A percentile compares a stretch with the other conserved stretches of the same genome.
phyloP scores from a whole-genome alignment of 2,329 filamentous ascomycete genomes.

The Penicillium sp. region DNA sequence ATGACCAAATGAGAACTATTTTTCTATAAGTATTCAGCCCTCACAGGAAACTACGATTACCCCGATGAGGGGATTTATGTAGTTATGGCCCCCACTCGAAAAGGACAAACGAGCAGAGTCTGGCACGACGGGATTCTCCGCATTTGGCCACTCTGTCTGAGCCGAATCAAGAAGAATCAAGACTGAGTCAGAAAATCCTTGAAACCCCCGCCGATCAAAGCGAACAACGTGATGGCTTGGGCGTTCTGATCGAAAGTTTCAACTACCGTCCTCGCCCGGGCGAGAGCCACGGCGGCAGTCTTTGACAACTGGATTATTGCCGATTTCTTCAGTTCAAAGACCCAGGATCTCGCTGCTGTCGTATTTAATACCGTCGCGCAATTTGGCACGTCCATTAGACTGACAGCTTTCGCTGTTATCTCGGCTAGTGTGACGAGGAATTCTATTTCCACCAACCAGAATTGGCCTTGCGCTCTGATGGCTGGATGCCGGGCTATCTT shows the following conservation, averaged over 20 bases:
- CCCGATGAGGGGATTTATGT: not conserved
- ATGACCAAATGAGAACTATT: too few species aligned
- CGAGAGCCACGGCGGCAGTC: not conserved
- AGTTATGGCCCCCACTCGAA: not conserved
- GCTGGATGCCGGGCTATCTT: conserved; percentile 57
- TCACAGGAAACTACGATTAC: too few species aligned
- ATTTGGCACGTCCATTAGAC: conserved; percentile 58
- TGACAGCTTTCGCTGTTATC: conserved; percentile 57
- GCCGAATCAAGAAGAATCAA: not conserved
- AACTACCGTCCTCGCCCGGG: conserved; percentile 6
- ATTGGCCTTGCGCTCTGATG: conserved; percentile 47
- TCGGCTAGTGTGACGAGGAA: conserved; percentile 48
- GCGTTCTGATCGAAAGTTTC: conserved; percentile 3
- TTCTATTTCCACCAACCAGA: conserved; percentile 28
- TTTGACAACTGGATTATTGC: conserved; percentile 54
- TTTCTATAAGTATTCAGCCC: not conserved
- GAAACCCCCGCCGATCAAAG: not conserved
- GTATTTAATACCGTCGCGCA: conserved; percentile 65
- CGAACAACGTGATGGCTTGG: not conserved
- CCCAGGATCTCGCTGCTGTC: conserved; percentile 62
- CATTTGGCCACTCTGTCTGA: not conserved
- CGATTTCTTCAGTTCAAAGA: conserved; percentile 59
- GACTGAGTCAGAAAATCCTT: not conserved
- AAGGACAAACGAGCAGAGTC: not conserved
- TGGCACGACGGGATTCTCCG: not conserved